phyloP scores from a whole-genome alignment of 345 rosid species.

The Fremontodendron californicum region DNA sequence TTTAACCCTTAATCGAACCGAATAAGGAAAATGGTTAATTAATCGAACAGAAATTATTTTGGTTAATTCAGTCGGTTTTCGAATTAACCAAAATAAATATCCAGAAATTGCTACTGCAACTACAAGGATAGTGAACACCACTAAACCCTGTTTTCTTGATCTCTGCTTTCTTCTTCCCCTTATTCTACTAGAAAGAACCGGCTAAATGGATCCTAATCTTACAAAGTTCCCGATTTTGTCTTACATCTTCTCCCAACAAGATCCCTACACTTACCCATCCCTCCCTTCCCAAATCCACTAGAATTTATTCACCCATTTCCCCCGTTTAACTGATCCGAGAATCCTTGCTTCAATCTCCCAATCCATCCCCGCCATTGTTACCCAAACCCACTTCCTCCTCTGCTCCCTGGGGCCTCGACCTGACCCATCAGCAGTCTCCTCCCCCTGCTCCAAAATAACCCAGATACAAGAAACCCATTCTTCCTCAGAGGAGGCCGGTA shows the following conservation, averaged over 20 bases:
- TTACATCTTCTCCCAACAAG: constrained; percentile 46
- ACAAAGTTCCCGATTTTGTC: constrained; percentile 54
- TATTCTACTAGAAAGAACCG: not conserved
- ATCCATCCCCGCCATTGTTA: constrained; percentile 45
- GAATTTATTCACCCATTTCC: constrained; percentile 35
- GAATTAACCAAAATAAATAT: too few species aligned
- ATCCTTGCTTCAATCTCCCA: constrained; percentile 48
- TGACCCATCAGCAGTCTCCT: constrained; percentile 56
- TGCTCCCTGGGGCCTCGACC: constrained; percentile 73
- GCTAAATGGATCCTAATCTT: constrained; percentile 51
- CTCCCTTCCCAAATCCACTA: constrained; percentile 36
- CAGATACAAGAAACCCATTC: constrained; percentile 42
- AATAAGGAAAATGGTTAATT: too few species aligned
- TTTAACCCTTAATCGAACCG: too few species aligned
- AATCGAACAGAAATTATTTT: too few species aligned
- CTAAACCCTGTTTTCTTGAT: not conserved
- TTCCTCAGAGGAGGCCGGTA: constrained; percentile 46
- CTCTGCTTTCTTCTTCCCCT: not conserved
- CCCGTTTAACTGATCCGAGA: constrained; percentile 40
- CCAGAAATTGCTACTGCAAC: too few species aligned
- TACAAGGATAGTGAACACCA: too few species aligned
- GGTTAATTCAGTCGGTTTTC: too few species aligned
- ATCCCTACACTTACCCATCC: constrained; percentile 34
- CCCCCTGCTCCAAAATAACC: constrained; percentile 55
- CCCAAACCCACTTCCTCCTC: constrained; percentile 53